Evolutionary conservation across 306 rosid genomes (phyloP).

Genomic region (Sphenostylis stenocarpa): DNA sequence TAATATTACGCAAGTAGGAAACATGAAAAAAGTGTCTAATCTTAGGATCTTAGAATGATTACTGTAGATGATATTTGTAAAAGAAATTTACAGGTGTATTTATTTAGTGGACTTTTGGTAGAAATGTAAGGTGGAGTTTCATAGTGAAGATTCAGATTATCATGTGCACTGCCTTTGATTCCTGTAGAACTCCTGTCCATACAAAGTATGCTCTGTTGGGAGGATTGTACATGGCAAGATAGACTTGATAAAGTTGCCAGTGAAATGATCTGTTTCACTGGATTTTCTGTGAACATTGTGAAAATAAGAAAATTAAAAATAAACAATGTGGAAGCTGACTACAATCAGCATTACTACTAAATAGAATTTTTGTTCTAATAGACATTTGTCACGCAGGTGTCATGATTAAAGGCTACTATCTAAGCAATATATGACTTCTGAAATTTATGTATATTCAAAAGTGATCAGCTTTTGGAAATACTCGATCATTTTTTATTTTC

Average conservation of each 20-base stretch:
- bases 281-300: conserved; percentile 11
- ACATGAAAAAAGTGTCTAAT: background rate
- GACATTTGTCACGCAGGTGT: conserved; percentile 4
- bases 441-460: conserved; percentile 23
- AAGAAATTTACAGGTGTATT: conserved; percentile 28
- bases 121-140: conserved; percentile 25
- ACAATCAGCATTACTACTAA: background rate
- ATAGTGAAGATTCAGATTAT: conserved; percentile 20
- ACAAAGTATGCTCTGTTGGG: conserved; percentile 17
- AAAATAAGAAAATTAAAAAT: conserved; percentile 13
- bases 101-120: conserved; percentile 25
- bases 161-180: conserved; percentile 3
- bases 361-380: background rate
- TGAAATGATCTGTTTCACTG: conserved; percentile 29
- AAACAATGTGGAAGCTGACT: conserved; percentile 22
- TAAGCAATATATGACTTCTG: conserved; percentile 14
- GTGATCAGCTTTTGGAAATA: conserved; percentile 22
- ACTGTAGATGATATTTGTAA: conserved; percentile 26
- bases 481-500: conserved; percentile 3
- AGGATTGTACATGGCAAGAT: conserved; percentile 27
- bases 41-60: conserved; percentile 13
- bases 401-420: conserved; percentile 6
- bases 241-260: conserved; percentile 33
- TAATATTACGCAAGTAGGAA: conserved; percentile 1
- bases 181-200: conserved; percentile 9